phyloP scores from a whole-genome alignment of 176 grass and related monocot genomes.

The Zea luxurians region DNA sequence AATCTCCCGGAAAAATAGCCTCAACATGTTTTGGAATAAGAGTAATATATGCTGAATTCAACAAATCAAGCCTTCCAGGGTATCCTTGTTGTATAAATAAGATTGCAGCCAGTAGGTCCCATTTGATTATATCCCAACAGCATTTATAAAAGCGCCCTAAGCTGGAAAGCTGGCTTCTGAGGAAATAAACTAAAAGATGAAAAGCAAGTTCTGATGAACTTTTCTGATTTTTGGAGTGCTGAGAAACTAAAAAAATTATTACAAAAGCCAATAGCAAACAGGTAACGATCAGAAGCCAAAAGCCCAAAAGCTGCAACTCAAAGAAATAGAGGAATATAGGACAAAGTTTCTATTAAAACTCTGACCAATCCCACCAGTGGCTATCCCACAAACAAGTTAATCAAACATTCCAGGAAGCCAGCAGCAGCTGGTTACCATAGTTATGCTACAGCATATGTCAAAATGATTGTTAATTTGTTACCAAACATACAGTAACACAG shows the following conservation, averaged over 20 bases:
- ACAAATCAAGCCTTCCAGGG: too few relatives aligned
- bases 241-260: neutral
- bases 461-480: constrained; percentile 18
- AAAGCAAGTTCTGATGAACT: neutral
- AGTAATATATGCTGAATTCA: too few relatives aligned
- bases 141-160: too few relatives aligned
- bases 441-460: neutral
- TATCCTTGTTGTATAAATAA: too few relatives aligned
- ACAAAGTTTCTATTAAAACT: neutral
- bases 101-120: too few relatives aligned
- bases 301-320: neutral
- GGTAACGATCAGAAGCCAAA: neutral
- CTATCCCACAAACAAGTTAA: neutral
- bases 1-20: too few relatives aligned
- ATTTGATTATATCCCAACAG: too few relatives aligned
- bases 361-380: neutral
- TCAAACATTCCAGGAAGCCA: neutral
- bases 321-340: neutral
- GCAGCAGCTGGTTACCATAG: neutral
- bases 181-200: neutral
- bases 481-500: neutral
- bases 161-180: neutral
- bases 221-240: neutral
- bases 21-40: too few relatives aligned
- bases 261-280: neutral